Conservation (phyloP, 2,329 filamentous ascomycete genomes). For the Cytospora schulzeri region DNA sequence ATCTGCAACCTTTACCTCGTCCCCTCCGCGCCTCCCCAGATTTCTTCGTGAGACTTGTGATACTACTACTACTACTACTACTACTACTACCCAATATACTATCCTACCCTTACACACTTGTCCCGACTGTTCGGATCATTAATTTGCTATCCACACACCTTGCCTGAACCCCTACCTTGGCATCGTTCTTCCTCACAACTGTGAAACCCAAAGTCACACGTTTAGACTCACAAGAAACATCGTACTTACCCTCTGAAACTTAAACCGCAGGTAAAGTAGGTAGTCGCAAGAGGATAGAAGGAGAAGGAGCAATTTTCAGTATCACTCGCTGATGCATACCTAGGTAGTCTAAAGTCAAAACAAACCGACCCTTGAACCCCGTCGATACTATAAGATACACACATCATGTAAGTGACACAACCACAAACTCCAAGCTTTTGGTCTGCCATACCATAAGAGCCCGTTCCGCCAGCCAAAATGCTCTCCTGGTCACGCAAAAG, state of each 20-base stretch:
- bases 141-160: not conserved
- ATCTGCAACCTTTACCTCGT: not conserved
- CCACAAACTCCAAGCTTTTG: not conserved
- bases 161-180: conserved; percentile 1
- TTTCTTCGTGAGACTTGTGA: not conserved
- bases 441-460: not conserved
- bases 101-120: not conserved
- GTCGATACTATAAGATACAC: not conserved
- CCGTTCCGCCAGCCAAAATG: conserved; percentile 11
- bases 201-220: not conserved
- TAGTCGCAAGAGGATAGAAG: conserved; percentile 8
- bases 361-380: not conserved
- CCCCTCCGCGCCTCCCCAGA: not conserved
- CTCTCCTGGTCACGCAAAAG: conserved; percentile 26
- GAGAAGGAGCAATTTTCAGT: conserved; percentile 21
- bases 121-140: conserved; percentile 10
- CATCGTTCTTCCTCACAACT: conserved; percentile 1
- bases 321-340: not conserved
- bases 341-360: not conserved
- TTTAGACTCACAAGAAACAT: not conserved
- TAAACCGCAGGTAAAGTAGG: not conserved
- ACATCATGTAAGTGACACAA: conserved; percentile 31
- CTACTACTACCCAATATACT: too few species aligned
- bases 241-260: not conserved
- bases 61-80: too few species aligned